phyloP scores from a whole-genome alignment of 2,329 filamentous ascomycete genomes.

The Rugonectria rugulosa region DNA sequence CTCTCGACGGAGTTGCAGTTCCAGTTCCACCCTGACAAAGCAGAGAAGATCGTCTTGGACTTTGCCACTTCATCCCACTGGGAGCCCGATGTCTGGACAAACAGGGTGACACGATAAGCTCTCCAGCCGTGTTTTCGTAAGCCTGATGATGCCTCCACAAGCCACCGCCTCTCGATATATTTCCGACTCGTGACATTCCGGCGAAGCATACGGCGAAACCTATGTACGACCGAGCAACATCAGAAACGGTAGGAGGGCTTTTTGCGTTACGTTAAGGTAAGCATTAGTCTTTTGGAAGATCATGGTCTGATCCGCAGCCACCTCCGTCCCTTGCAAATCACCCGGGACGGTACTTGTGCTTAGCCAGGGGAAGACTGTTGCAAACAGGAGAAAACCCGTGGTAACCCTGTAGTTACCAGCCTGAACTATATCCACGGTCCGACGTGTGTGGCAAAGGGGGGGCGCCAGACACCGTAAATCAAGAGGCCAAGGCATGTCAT shows the following conservation, averaged over 20 bases:
- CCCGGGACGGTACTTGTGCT: not conserved
- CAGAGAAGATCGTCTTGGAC: too few species aligned
- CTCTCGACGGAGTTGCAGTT: not conserved
- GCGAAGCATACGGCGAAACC: not conserved
- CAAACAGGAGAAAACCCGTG: too few species aligned
- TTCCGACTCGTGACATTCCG: not conserved
- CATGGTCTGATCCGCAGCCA: not conserved
- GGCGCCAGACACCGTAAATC: not conserved
- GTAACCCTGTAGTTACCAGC: not conserved
- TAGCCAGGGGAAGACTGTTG: not conserved
- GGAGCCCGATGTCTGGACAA: not conserved
- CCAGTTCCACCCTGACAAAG: not conserved
- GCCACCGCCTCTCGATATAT: too few species aligned
- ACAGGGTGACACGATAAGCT: too few species aligned
- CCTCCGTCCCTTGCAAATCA: not conserved
- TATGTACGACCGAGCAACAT: not conserved
- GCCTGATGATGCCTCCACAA: too few species aligned
- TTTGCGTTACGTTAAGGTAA: not conserved
- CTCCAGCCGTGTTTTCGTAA: too few species aligned
- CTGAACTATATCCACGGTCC: not conserved
- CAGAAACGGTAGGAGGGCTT: slow-evolving; percentile 1
- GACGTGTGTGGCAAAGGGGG: not conserved
- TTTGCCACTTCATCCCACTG: slow-evolving; percentile 8
- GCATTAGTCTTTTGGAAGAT: not conserved
- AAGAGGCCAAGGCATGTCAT: not conserved